Evolutionary conservation across 2,329 filamentous ascomycete species (phyloP).

Genomic region (Alternaria hordeiaustralica): DNA sequence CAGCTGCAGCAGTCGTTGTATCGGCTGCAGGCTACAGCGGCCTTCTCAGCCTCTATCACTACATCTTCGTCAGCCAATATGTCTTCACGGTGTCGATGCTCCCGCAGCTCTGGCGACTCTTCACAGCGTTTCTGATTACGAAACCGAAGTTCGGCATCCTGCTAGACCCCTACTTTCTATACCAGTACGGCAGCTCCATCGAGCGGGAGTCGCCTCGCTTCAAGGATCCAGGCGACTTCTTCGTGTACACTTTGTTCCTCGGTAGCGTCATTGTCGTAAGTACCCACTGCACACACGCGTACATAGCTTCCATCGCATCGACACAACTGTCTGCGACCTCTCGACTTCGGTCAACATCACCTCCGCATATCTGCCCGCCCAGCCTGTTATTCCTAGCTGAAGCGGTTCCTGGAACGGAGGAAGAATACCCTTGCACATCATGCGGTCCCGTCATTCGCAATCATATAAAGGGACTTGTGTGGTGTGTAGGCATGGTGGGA

Average conservation of each 20-base stretch:
- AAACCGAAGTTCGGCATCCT: constrained; percentile 64
- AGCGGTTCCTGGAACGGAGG: constrained; percentile 64
- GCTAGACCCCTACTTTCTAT: constrained; percentile 80
- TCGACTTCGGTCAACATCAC: constrained; percentile 46
- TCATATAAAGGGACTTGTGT: constrained; percentile 52
- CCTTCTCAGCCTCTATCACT: constrained; percentile 58
- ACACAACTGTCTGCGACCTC: constrained; percentile 24
- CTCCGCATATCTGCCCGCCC: constrained; percentile 67
- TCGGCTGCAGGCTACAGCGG: constrained; percentile 68
- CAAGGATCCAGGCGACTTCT: constrained; percentile 75
- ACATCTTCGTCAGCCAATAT: constrained; percentile 61
- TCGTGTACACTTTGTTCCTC: constrained; percentile 81
- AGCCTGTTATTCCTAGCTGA: constrained; percentile 55
- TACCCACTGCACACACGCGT: constrained; percentile 33
- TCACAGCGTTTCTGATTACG: constrained; percentile 66
- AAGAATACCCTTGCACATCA: constrained; percentile 60
- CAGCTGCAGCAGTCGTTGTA: constrained; percentile 67
- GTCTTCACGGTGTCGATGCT: constrained; percentile 62
- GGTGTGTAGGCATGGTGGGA: constrained; percentile 61
- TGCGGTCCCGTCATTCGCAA: constrained; percentile 60
- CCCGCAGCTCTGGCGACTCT: constrained; percentile 66
- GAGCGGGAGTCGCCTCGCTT: constrained; percentile 77
- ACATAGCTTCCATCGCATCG: constrained; percentile 18
- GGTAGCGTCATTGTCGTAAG: constrained; percentile 79
- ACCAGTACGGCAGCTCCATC: constrained; percentile 75